Evolutionary conservation across 1,139 yeast genomes (phyloP), one percentile per base, ranked within the genome.

Genomic region (Protomyces inundatus): DNA sequence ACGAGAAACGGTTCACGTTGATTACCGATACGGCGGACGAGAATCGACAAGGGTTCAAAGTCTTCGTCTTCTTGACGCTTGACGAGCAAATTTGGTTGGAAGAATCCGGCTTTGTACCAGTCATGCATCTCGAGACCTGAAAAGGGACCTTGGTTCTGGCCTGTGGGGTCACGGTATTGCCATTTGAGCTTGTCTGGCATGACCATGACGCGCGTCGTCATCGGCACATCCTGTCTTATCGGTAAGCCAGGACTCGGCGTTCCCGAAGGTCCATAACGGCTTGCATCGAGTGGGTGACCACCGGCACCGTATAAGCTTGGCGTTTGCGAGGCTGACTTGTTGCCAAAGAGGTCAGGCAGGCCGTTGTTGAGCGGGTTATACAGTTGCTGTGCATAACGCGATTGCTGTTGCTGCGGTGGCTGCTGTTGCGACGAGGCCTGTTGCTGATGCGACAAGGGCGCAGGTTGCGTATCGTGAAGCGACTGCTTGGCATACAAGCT

Each of bases 61-160:
- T 73, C 76, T 1, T 65, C 40, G 55, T 76, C 79, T 53, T 76
- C 77, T 2, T 69, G 70, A 52, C 91, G 80, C 67, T 88, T 80
- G 64, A 89, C 78, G 56, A 77, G 76, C 68, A 89, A 76, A 65
- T 82, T 84, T 14, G 79, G 79, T 60, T 77, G 78, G 68, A 89
- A 79, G 75, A 87, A 88, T 1, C 86, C 85, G 39, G 81, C 82
- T 4, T 80, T 73, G 67, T 81, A 82, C 96, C 96, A 89, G 61
- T 79, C 84, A 68, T 88, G 95, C 96, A 89, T 89, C 77, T 82
- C 76, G 35, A 77, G 75, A 1, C 95, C 90, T 61, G 80, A 79
- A 73, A 88, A 89, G 1, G 96, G 96, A 33, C 96, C 96, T 71
- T 88, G 95, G 67, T 84, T 86, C 63, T 76, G 80, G 1, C 88